Conservation (phyloP, 768 basidiomycete species). For the Kwoniella heveanensis region DNA sequence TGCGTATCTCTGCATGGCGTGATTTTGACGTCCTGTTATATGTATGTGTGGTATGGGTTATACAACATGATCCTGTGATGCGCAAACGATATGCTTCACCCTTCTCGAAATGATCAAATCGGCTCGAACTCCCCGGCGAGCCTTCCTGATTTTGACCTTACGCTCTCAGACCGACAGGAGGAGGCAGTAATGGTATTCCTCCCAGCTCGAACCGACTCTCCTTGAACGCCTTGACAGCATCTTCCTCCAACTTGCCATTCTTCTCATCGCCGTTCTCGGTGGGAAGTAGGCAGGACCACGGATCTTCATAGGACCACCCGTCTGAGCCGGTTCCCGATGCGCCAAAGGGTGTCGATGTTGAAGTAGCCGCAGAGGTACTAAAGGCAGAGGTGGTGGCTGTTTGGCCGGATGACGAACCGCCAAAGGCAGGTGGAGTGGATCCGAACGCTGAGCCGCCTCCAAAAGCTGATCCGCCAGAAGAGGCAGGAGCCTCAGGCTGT, state of each 20-base stretch:
- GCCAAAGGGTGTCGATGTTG: neutral
- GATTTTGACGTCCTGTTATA: too few species aligned
- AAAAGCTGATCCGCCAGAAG: conserved; percentile 11
- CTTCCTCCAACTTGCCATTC: conserved; percentile 24
- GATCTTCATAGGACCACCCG: conserved; percentile 44
- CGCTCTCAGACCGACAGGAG: conserved; percentile 31
- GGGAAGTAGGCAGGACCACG: conserved; percentile 31
- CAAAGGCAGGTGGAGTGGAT: neutral
- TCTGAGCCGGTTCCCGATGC: neutral
- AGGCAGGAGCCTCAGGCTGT: neutral
- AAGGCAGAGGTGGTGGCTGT: neutral
- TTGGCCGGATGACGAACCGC: neutral
- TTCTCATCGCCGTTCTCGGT: conserved; percentile 11
- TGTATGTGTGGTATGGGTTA: neutral
- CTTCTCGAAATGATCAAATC: too few species aligned
- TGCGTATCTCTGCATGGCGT: too few species aligned
- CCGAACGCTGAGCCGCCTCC: conserved; percentile 18
- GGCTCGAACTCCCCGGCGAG: too few species aligned
- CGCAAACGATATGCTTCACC: neutral
- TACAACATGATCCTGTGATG: neutral
- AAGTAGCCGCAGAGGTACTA: neutral
- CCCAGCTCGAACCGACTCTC: conserved; percentile 22
- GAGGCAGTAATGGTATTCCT: conserved; percentile 30
- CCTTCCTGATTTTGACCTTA: too few species aligned
- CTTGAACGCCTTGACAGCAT: conserved; percentile 22